Evolutionary conservation across 2,329 filamentous ascomycete species (phyloP).

Genomic region (Chalara sp.): DNA sequence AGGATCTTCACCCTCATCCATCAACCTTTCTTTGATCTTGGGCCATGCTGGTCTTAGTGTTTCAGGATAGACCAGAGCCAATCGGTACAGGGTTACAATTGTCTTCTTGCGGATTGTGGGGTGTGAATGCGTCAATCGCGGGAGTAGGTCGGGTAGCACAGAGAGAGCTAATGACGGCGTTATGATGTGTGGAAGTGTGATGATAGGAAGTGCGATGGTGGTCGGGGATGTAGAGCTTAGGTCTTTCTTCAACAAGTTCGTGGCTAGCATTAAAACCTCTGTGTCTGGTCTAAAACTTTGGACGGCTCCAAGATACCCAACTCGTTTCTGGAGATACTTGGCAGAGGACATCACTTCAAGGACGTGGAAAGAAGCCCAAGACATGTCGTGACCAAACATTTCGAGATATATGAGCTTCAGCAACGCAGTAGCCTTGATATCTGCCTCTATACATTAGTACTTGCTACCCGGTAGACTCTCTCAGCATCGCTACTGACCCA

Average conservation of each 20-base stretch:
- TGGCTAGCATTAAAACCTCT: slow-evolving; percentile 94
- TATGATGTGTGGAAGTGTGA: slow-evolving; percentile 89
- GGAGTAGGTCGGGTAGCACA: slow-evolving; percentile 77
- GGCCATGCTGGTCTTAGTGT: slow-evolving; percentile 90
- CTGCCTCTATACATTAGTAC: slow-evolving; percentile 35
- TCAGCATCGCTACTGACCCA: slow-evolving; percentile 53
- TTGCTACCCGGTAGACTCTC: not conserved
- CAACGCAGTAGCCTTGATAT: slow-evolving; percentile 92
- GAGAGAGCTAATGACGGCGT: slow-evolving; percentile 89
- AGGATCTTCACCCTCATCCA: slow-evolving; percentile 83
- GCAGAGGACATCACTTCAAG: slow-evolving; percentile 97
- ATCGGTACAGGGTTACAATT: slow-evolving; percentile 85
- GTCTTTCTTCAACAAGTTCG: slow-evolving; percentile 95
- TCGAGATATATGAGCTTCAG: slow-evolving; percentile 96
- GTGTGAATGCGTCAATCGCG: slow-evolving; percentile 79
- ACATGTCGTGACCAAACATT: slow-evolving; percentile 99
- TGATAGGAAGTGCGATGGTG: slow-evolving; percentile 78
- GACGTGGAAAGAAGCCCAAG: slow-evolving; percentile 97
- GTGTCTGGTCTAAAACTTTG: slow-evolving; percentile 95
- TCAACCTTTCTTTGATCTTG: slow-evolving; percentile 89
- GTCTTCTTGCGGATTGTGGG: slow-evolving; percentile 90
- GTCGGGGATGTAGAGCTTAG: slow-evolving; percentile 65
- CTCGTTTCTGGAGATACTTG: slow-evolving; percentile 91
- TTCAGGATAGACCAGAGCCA: slow-evolving; percentile 95
- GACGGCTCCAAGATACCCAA: slow-evolving; percentile 89